phyloP scores from a whole-genome alignment of 225 moss, liverwort and hornwort genomes.

The Antitrichia curtipendula region DNA sequence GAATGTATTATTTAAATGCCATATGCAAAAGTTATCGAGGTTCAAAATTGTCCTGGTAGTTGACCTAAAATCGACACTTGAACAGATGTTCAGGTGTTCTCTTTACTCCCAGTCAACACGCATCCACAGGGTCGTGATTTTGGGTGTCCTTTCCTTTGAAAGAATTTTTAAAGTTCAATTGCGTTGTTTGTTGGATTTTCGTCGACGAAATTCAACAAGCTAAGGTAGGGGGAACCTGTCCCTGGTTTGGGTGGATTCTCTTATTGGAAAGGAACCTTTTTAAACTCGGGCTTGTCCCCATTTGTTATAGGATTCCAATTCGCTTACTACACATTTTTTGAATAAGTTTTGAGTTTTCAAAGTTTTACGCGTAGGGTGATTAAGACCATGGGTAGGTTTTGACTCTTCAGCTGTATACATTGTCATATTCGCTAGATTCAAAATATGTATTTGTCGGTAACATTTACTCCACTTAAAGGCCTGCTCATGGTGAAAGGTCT shows the following conservation, averaged over 20 bases:
- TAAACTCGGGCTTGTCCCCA: not conserved
- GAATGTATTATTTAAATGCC: not conserved
- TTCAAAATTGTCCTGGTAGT: not conserved
- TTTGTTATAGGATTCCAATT: not conserved
- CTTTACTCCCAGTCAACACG: not conserved
- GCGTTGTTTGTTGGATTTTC: not conserved
- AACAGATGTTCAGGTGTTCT: not conserved
- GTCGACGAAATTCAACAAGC: not conserved
- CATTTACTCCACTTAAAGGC: not conserved
- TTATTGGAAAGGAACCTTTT: not conserved
- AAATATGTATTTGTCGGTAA: not conserved
- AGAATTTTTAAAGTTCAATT: not conserved
- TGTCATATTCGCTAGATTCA: not conserved
- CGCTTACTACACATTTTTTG: not conserved
- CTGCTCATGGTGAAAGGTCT: not conserved
- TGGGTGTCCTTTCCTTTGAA: not conserved
- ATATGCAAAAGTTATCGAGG: not conserved
- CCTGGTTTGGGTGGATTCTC: not conserved
- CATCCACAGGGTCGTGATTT: not conserved
- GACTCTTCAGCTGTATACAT: not conserved
- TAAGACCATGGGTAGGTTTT: not conserved
- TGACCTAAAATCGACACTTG: not conserved
- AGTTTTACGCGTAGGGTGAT: not conserved
- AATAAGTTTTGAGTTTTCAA: not conserved
- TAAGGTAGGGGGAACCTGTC: not conserved